Evolutionary conservation across 2,329 filamentous ascomycete genomes (phyloP), one percentile per base, ranked within the genome.

Genomic region (Reticulascus tulasneorum): DNA sequence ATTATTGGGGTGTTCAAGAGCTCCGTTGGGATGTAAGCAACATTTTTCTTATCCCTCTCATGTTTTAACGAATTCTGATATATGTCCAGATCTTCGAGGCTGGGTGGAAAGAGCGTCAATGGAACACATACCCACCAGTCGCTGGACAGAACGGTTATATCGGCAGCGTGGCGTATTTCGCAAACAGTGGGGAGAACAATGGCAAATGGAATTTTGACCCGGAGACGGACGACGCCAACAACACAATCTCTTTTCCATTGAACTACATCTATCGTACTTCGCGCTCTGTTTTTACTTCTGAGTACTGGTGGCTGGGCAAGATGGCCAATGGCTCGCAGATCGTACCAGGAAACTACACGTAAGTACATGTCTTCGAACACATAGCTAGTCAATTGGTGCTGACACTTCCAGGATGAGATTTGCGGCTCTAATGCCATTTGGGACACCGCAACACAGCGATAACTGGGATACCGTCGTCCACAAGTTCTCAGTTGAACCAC

Each of bases 281-380:
- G n/a, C n/a, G n/a, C n/a, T n/a, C n/a, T n/a, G n/a, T n/a, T n/a
- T 38, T 36, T 20, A 11, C 35, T 18, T 30, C 44, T 12, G 52
- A 49, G 19, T 63, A 56, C 29, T 64, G 58, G 54, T 66, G 63
- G 63, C 62, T 66, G 22, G 62, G 63, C 4, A 60, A 60, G 35
- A 53, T 66, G 10, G 56, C 62, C n/a, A 62, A 66, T 35, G 63
- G 62, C 6, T 56, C 60, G 9, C 54, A 56, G 28, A 63, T 66
- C 33, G 46, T 49, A 6, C 56, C 62, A 4, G 63, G 63, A 2
- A 58, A 60, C 22, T 66, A 66, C 38, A 62, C 56, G 62, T 64
- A 17, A 28, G 25, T 28, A 8, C 25, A n/a, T n/a, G n/a, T n/a
- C n/a, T n/a, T n/a, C n/a, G n/a, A n/a, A n/a, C n/a, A n/a, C n/a